A percentile compares a stretch with the other conserved stretches of the same genome.
Evolutionary conservation across 331 rosid species (phyloP).

Genomic region (Pyrus hybrid): DNA sequence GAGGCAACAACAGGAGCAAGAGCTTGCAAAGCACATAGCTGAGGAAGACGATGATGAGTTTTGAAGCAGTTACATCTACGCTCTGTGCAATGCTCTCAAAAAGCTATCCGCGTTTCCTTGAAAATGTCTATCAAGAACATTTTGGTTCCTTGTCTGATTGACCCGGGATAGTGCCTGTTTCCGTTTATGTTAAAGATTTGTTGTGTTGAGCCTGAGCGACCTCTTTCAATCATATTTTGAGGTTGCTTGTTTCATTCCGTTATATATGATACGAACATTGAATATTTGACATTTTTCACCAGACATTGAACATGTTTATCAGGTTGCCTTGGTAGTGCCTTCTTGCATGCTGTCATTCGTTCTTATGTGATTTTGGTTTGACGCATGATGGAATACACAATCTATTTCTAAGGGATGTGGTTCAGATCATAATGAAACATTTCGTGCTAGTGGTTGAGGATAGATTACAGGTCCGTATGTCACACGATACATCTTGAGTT

Average conservation of each 20-base stretch:
- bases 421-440: too few relatives aligned
- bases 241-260: too few relatives aligned
- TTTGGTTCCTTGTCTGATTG: background rate
- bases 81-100: background rate
- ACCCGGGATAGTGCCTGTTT: background rate
- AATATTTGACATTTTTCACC: background rate
- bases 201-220: background rate
- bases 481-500: too few relatives aligned
- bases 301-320: background rate
- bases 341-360: background rate
- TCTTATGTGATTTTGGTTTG: too few relatives aligned
- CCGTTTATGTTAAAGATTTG: background rate
- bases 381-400: too few relatives aligned
- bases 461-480: fast-evolving
- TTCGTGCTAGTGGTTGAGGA: too few relatives aligned
- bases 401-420: too few relatives aligned
- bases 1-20: constrained; percentile 96
- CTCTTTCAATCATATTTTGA: background rate
- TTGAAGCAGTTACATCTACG: constrained; percentile 6
- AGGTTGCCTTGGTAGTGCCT: background rate
- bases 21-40: constrained; percentile 83
- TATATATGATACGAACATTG: background rate
- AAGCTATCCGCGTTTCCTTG: background rate
- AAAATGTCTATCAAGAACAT: background rate
- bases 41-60: constrained; percentile 52